These are phyloP conservation scores for Cladosporium sp. DNA, from an alignment of 2,329 filamentous ascomycete species.

Conservation along the genomic window DNA sequence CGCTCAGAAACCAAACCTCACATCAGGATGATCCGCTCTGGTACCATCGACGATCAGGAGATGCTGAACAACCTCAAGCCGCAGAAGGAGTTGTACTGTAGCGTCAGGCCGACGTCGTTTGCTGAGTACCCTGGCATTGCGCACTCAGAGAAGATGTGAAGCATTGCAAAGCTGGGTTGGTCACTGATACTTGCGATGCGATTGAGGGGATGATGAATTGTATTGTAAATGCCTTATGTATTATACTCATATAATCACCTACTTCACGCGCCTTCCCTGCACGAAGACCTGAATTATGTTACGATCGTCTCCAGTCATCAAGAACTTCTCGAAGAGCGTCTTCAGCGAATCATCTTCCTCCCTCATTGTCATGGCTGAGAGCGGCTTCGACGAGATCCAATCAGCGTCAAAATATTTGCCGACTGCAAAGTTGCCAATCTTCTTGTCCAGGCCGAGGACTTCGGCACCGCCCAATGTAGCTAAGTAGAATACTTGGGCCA, in stretches of 20 bases:
- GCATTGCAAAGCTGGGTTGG: neutral
- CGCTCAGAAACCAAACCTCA: constrained; percentile 31
- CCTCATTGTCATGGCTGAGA: constrained; percentile 1
- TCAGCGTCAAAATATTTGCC: constrained; percentile 66
- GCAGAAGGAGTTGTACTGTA: constrained; percentile 3
- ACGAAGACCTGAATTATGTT: constrained; percentile 12
- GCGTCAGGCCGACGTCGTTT: neutral
- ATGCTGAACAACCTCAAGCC: constrained; percentile 24
- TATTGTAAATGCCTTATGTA: neutral
- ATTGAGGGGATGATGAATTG: neutral
- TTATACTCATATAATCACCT: neutral
- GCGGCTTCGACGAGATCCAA: neutral
- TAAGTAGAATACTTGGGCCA: constrained; percentile 54
- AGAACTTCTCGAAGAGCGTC: constrained; percentile 6
- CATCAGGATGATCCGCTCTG: constrained; percentile 35
- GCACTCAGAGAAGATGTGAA: constrained; percentile 1
- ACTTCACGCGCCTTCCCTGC: constrained; percentile 8
- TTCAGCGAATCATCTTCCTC: neutral
- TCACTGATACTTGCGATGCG: neutral
- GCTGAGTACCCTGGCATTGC: constrained; percentile 1
- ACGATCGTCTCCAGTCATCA: constrained; percentile 15
- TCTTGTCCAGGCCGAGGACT: constrained; percentile 57
- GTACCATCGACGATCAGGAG: constrained; percentile 36
- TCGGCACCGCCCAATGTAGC: constrained; percentile 63
- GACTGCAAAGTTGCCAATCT: constrained; percentile 58